A percentile compares a stretch with the other conserved stretches of the same genome.
phyloP scores from a whole-genome alignment of 805 yeast genomes.

The Diddensiella transvaalensis region DNA sequence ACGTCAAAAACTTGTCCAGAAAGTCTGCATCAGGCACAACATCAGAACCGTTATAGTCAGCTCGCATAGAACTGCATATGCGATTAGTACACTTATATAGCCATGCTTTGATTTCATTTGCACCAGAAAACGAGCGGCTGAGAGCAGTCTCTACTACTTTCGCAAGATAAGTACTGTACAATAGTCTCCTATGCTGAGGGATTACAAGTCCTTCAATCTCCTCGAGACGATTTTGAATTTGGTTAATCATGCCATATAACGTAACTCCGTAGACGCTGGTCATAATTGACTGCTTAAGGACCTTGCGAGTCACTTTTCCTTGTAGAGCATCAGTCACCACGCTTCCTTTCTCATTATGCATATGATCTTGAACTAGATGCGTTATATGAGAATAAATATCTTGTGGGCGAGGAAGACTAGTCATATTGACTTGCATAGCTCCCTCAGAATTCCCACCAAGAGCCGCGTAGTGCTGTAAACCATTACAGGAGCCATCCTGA shows the following conservation, averaged over 20 bases:
- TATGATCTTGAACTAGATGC: conserved; percentile 47
- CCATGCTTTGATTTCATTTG: conserved; percentile 95
- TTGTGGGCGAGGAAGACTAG: conserved; percentile 42
- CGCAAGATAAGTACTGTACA: conserved; percentile 58
- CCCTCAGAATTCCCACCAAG: conserved; percentile 63
- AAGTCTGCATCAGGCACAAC: conserved; percentile 7
- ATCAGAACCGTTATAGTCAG: conserved; percentile 47
- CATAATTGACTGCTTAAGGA: conserved; percentile 96
- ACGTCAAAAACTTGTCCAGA: conserved; percentile 53
- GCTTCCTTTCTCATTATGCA: conserved; percentile 22
- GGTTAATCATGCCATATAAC: conserved; percentile 86
- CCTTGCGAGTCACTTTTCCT: conserved; percentile 72
- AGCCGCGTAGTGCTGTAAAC: conserved; percentile 66
- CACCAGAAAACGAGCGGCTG: conserved; percentile 80
- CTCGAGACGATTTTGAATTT: conserved; percentile 71
- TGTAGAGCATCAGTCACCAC: conserved; percentile 40
- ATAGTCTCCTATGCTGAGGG: background rate
- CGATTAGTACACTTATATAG: conserved; percentile 76
- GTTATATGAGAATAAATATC: conserved; percentile 59
- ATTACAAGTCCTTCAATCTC: background rate
- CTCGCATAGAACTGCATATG: conserved; percentile 69
- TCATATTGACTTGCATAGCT: conserved; percentile 58
- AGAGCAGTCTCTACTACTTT: conserved; percentile 77
- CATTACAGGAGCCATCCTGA: conserved; percentile 67
- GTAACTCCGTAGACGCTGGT: conserved; percentile 98